phyloP scores from a whole-genome alignment of 1,284 basidiomycete genomes.

The Pseudozyma sp. region DNA sequence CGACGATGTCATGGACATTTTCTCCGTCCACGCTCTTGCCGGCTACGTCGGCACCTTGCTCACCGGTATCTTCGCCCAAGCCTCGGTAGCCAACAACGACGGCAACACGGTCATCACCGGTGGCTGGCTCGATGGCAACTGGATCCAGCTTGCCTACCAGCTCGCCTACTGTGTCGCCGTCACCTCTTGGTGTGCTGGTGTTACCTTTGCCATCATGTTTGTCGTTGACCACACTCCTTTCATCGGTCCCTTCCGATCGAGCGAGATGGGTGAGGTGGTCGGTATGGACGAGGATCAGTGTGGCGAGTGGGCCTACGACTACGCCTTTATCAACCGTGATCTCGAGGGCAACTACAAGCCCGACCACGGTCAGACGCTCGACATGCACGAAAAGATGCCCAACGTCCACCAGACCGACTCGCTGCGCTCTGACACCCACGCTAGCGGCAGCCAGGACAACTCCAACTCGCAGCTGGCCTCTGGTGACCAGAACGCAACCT shows the following conservation, averaged over 20 bases:
- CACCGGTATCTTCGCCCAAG: slow-evolving; percentile 78
- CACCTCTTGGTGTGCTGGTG: slow-evolving; percentile 73
- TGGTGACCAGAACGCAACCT: background rate
- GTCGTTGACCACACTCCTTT: slow-evolving; percentile 79
- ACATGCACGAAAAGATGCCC: slow-evolving; percentile 53
- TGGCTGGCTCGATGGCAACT: slow-evolving; percentile 79
- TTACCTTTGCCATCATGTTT: slow-evolving; percentile 74
- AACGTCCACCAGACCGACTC: slow-evolving; percentile 23
- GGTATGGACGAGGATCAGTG: slow-evolving; percentile 82
- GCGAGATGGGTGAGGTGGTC: slow-evolving; percentile 81
- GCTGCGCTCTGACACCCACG: slow-evolving; percentile 15
- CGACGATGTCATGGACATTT: slow-evolving; percentile 78
- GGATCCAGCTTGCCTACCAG: slow-evolving; percentile 83
- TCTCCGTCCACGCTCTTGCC: slow-evolving; percentile 62
- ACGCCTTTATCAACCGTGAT: slow-evolving; percentile 59
- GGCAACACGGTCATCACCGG: slow-evolving; percentile 73
- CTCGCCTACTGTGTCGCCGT: slow-evolving; percentile 81
- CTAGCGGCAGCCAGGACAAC: slow-evolving; percentile 13
- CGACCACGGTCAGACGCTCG: slow-evolving; percentile 46
- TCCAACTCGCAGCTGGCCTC: slow-evolving; percentile 1
- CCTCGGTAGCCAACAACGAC: slow-evolving; percentile 81
- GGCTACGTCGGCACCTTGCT: slow-evolving; percentile 64
- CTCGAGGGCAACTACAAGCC: slow-evolving; percentile 62
- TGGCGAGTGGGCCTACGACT: slow-evolving; percentile 72
- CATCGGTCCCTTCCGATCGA: slow-evolving; percentile 79